A percentile compares a stretch with the other conserved stretches of the same genome.
Conservation (phyloP, 495 filamentous ascomycete genomes). For the Cenococcum geophilum region DNA sequence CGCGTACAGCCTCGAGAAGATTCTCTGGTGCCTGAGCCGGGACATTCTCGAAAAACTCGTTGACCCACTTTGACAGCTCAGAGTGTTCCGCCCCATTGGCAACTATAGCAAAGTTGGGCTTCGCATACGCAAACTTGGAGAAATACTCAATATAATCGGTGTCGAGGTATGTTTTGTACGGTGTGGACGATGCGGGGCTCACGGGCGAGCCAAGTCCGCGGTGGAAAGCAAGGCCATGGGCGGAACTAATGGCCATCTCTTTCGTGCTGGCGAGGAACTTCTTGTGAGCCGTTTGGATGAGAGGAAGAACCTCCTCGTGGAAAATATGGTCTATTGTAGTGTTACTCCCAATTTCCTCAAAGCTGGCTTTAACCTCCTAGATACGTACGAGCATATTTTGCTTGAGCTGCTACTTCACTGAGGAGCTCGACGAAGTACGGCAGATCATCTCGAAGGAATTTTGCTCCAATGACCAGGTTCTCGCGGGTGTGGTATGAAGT, state of each 20-base stretch:
- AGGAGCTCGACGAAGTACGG: conserved; percentile 97
- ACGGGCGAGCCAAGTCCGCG: conserved; percentile 74
- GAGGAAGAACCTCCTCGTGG: conserved; percentile 71
- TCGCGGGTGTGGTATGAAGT: conserved; percentile 82
- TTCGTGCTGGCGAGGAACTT: conserved; percentile 57
- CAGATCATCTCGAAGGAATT: conserved; percentile 89
- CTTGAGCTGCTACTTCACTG: conserved; percentile 79
- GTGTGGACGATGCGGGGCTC: conserved; percentile 61
- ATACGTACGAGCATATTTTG: conserved; percentile 56
- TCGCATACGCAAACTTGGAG: conserved; percentile 70
- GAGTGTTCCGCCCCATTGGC: conserved; percentile 74
- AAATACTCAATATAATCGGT: conserved; percentile 63
- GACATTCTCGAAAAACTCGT: conserved; percentile 68
- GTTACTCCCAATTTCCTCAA: conserved; percentile 12
- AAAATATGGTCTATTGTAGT: conserved; percentile 68
- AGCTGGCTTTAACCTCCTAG: conserved; percentile 3
- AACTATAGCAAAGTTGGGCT: conserved; percentile 84
- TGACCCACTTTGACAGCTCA: conserved; percentile 83
- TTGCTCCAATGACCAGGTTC: conserved; percentile 83
- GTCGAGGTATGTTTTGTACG: conserved; percentile 70
- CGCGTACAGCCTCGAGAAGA: conserved; percentile 34
- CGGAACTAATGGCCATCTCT: conserved; percentile 74
- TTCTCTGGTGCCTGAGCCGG: conserved; percentile 39
- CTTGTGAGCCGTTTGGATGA: conserved; percentile 67
- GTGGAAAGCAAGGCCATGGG: conserved; percentile 89